Conservation (phyloP, 306 rosid species). For the Inga oerstediana region DNA sequence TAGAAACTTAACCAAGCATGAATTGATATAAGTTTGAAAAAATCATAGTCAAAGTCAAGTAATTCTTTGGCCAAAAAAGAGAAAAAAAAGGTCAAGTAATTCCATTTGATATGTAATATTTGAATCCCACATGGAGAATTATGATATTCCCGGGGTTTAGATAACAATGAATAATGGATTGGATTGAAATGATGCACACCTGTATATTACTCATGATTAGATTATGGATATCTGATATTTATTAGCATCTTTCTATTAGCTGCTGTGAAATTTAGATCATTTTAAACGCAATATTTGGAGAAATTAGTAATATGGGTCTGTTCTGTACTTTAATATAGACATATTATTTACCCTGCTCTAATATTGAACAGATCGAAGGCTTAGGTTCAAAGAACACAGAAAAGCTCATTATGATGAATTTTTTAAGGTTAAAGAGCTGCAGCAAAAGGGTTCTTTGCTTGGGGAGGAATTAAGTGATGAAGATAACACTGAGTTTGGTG, state of each 20-base stretch:
- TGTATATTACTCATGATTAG: neutral
- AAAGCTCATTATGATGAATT: slow-evolving; percentile 53
- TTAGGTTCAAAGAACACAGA: slow-evolving; percentile 47
- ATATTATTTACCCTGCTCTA: neutral
- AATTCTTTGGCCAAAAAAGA: neutral
- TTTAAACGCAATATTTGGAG: neutral
- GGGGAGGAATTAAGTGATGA: slow-evolving; percentile 44
- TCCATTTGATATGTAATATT: slow-evolving; percentile 10
- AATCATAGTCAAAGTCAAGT: slow-evolving; percentile 12
- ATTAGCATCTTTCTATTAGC: neutral
- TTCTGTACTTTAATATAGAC: neutral
- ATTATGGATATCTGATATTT: neutral
- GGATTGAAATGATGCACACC: neutral
- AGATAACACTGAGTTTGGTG: slow-evolving; percentile 21
- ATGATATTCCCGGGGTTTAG: neutral
- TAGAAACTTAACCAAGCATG: neutral
- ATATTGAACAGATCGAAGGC: slow-evolving; percentile 34
- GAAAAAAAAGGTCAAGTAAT: neutral
- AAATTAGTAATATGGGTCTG: neutral
- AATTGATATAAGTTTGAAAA: slow-evolving; percentile 12
- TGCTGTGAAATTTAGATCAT: neutral
- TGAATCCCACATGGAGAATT: neutral
- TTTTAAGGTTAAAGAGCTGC: slow-evolving; percentile 45
- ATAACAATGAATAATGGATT: slow-evolving; percentile 20
- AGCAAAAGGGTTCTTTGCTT: slow-evolving; percentile 23